Conservation (phyloP, 1,284 basidiomycete species). For the Gymnopus androsaceus region DNA sequence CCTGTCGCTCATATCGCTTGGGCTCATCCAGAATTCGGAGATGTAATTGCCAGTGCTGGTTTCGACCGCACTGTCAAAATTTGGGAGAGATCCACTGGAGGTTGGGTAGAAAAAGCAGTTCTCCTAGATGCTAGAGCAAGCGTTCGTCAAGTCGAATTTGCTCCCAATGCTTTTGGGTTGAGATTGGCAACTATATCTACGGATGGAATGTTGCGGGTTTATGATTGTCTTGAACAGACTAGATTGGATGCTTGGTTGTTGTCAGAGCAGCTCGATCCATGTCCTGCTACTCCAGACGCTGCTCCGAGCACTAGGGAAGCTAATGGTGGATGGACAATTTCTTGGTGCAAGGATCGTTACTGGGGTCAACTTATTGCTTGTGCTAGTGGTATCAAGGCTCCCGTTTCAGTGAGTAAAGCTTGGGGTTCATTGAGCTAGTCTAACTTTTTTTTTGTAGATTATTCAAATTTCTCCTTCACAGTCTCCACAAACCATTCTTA, state of each 20-base stretch:
- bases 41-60: slow-evolving; percentile 80
- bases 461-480: slow-evolving; percentile 61
- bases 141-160: slow-evolving; percentile 82
- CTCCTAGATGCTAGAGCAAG: slow-evolving; percentile 84
- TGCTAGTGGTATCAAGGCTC: slow-evolving; percentile 68
- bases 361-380: slow-evolving; percentile 89
- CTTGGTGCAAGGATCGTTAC: slow-evolving; percentile 92
- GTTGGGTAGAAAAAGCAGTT: slow-evolving; percentile 77
- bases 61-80: slow-evolving; percentile 89
- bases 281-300: slow-evolving; percentile 66
- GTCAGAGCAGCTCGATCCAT: slow-evolving; percentile 76
- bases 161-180: slow-evolving; percentile 82
- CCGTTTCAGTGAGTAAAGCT: slow-evolving; percentile 63
- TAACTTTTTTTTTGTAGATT: slow-evolving; percentile 35
- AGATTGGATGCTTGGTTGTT: slow-evolving; percentile 80
- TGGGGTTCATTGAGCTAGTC: slow-evolving; percentile 2
- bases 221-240: slow-evolving; percentile 87
- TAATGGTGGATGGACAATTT: slow-evolving; percentile 88
- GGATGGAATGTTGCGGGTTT: slow-evolving; percentile 84
- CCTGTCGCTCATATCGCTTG: slow-evolving; percentile 81
- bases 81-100: slow-evolving; percentile 71
- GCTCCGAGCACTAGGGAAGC: slow-evolving; percentile 63
- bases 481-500: slow-evolving; percentile 46
- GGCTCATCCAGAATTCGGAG: slow-evolving; percentile 89
- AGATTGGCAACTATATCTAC: slow-evolving; percentile 87